Evolutionary conservation across 495 filamentous ascomycete species (phyloP), one percentile per base, ranked within the genome.

Genomic region (Annulohypoxylon moriforme): DNA sequence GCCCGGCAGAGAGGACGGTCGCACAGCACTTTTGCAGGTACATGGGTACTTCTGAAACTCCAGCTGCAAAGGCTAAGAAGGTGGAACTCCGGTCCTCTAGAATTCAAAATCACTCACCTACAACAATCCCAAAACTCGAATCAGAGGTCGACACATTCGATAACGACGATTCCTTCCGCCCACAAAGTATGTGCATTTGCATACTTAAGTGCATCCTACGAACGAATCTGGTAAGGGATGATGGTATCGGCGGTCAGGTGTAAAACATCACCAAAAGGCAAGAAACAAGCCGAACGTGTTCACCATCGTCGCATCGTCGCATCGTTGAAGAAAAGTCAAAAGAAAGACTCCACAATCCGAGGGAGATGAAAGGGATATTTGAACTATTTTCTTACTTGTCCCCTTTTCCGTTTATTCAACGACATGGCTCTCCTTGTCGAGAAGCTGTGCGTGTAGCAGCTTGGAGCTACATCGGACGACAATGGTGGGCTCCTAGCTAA

Each of bases 141-240:
- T 73, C 60, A 73, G 25, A 67, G 56, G 18, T 36, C 69, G 64
- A 72, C 64, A 72, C 60, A 68, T 73, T 33, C 60, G 55, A 29
- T 13, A 0, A 16, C 14, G n/a, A 36, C 44, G 56, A 64, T 61
- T 65, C 49, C 47, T 60, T 46, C 36, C 55, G 36, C 22, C 10
- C 42, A 25, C 20, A 38, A 20, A 29, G 44, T 11, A 53, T 33
- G 20, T 68, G 33, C 44, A 34, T 36, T 16, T 22, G 22, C 52
- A 8, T 38, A 38, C 29, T 33, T 53, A 52, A 27, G 46, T 22
- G 11, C 31, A 69, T 64, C 59, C 60, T 68, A 29, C 59, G 49
- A 60, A 60, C 31, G 53, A 22, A 42, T n/a, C 38, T 50, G 20
- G 38, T 40, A 34, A 29, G 13, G 25, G 20, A 25, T 40, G 31